Evolutionary conservation across 257 asterid genomes (phyloP), one percentile per base, ranked within the genome.

Genomic region (Euphrasia confusa): DNA sequence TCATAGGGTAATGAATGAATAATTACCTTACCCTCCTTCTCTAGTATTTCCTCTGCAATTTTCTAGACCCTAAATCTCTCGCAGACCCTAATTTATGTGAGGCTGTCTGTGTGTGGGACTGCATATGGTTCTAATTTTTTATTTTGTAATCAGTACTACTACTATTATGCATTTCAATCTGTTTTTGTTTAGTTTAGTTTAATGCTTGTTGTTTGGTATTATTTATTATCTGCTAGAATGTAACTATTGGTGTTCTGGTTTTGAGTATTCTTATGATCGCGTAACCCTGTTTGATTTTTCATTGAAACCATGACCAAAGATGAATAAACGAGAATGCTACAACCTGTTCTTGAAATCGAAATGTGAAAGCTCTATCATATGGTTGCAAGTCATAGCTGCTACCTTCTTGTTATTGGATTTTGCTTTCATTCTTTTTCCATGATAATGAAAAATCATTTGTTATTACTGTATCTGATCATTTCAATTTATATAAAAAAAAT

Each of bases 241-340:
- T 32, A n/a, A 10, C 10, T 37, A 7, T 48, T 24, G 27, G 14
- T 11, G 8, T 48, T 49, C 61, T 24, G 49, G 42, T 12, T 39
- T 35, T 10, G 18, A 3, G 0, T 13, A 1, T 28, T 49, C 33
- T 49, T 10, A 47, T 40, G 17, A 18, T 13, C 14, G 53, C 14
- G 14, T 45, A 45, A 21, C 61, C 66, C 17, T 45, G 18, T 63
- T 47, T 70, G 60, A 33, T 27, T 33, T 30, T 61, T 26, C 47
- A 37, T 49, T 48, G 37, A 33, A n/a, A 3, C 40, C 42, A 54
- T 26, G 17, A 45, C 24, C 2, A 42, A 28, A 12, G 27, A 15
- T 59, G 17, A 53, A 2, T 40, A 33, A 50, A 64, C 9, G 57
- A 14, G n/a, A 14, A 10, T 4, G 21, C 21, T 11, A 18, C 17